Conservation (phyloP, 805 yeast genomes). For the Debaryomyces tyrocola region DNA sequence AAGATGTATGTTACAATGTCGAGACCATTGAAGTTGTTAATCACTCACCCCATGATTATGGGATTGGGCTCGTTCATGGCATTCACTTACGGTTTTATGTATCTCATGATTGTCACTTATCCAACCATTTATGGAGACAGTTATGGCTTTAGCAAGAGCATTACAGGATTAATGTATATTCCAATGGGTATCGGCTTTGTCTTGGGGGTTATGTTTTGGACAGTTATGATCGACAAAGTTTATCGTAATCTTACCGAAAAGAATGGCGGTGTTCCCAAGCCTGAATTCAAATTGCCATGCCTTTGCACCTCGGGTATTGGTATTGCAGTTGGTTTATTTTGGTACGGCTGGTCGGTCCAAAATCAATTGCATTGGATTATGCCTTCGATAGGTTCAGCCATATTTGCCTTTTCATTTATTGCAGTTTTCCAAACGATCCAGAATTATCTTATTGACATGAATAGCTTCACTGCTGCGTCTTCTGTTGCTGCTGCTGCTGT, state of each 20-base stretch:
- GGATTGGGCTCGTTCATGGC: constrained; percentile 45
- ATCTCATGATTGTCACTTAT: constrained; percentile 40
- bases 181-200: constrained; percentile 40
- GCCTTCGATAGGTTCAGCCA: constrained; percentile 36
- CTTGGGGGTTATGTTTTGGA: constrained; percentile 33
- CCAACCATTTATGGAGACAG: constrained; percentile 29
- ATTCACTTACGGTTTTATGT: constrained; percentile 42
- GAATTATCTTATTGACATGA: constrained; percentile 40
- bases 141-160: constrained; percentile 33
- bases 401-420: constrained; percentile 37
- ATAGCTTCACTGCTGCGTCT: constrained; percentile 34
- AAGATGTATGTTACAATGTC: constrained; percentile 24
- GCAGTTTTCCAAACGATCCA: constrained; percentile 40
- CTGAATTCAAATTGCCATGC: constrained; percentile 40
- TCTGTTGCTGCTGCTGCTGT: constrained; percentile 45
- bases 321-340: constrained; percentile 36
- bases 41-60: constrained; percentile 37
- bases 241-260: constrained; percentile 22
- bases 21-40: constrained; percentile 33
- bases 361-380: constrained; percentile 37
- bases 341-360: constrained; percentile 43
- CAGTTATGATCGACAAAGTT: constrained; percentile 23
- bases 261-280: constrained; percentile 35
- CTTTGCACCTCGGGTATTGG: constrained; percentile 31
- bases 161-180: constrained; percentile 37